Percentiles rank a stretch among this genome's conserved stretches.
These are phyloP conservation scores for Chytriomyces sp. DNA, from an alignment of 192 early-diverging fungal genomes.

Conservation along the genomic window DNA sequence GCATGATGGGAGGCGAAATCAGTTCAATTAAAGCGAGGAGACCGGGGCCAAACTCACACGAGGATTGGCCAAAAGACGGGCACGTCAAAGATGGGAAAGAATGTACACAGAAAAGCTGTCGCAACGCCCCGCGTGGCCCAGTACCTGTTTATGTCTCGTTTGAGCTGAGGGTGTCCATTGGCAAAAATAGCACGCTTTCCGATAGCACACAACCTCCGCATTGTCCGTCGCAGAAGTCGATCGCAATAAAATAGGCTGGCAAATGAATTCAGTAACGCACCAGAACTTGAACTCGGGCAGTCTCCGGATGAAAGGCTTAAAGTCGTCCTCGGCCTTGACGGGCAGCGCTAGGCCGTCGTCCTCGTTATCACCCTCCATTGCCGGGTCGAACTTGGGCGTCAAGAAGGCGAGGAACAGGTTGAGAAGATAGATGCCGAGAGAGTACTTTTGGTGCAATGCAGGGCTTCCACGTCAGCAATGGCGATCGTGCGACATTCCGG, in stretches of 20 bases:
- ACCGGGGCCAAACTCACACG: too few species aligned
- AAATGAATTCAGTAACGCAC: too few species aligned
- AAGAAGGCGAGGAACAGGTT: constrained; percentile 96
- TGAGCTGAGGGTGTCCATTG: background rate
- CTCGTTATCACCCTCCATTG: constrained; percentile 60
- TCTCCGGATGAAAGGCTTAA: constrained; percentile 93
- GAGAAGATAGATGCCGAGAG: constrained; percentile 91
- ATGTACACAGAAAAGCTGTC: constrained; percentile 84
- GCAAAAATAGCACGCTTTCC: too few species aligned
- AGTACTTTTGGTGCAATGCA: constrained; percentile 61
- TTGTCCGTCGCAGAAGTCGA: too few species aligned
- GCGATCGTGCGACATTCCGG: too few species aligned
- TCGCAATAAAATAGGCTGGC: too few species aligned
- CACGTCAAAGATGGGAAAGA: constrained; percentile 68
- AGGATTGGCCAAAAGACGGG: background rate
- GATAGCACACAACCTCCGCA: too few species aligned
- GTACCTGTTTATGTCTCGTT: constrained; percentile 62
- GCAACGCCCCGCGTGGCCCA: constrained; percentile 80
- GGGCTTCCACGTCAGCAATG: too few species aligned
- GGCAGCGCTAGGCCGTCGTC: constrained; percentile 79
- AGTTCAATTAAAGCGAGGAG: too few species aligned
- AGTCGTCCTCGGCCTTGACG: constrained; percentile 89
- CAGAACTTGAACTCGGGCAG: constrained; percentile 99
- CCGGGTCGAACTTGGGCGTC: constrained; percentile 95
- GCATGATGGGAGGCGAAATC: too few species aligned